These are phyloP conservation scores for Pseudonitzschia multistriata DNA, from an alignment of 108 stramenopile genomes.

Conservation along the genomic window DNA sequence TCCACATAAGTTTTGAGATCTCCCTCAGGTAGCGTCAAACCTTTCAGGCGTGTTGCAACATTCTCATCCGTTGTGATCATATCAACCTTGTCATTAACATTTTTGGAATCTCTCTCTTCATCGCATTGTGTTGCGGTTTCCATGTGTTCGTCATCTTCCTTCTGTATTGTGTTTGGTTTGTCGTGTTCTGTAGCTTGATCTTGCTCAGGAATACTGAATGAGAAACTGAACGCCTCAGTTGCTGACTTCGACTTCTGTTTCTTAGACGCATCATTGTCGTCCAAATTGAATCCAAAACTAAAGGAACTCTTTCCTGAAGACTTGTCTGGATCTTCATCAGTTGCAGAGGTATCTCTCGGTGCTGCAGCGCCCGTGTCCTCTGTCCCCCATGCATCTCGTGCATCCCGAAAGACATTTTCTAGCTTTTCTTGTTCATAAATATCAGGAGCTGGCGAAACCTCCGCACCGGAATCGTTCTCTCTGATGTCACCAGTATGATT, in stretches of 20 bases:
- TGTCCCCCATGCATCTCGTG: slow-evolving; percentile 42
- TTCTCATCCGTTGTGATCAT: not conserved
- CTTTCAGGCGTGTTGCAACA: slow-evolving; percentile 24
- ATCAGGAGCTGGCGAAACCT: slow-evolving; percentile 4
- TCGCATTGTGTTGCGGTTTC: not conserved
- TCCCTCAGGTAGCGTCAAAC: slow-evolving; percentile 41
- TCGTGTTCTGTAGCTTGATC: not conserved
- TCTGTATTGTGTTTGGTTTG: not conserved
- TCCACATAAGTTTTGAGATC: slow-evolving; percentile 48
- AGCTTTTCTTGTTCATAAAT: slow-evolving; percentile 73
- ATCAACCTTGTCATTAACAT: slow-evolving; percentile 1
- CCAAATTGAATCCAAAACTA: slow-evolving; percentile 56
- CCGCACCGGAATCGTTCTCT: not conserved
- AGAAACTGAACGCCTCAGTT: slow-evolving; percentile 13
- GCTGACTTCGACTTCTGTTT: not conserved
- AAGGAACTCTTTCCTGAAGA: slow-evolving; percentile 27
- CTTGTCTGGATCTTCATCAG: not conserved
- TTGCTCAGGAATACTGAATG: slow-evolving; percentile 8
- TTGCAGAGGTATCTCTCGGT: not conserved
- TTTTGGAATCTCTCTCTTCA: not conserved
- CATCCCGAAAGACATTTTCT: slow-evolving; percentile 72
- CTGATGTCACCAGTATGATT: not conserved
- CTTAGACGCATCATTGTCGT: not conserved
- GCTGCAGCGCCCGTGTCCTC: slow-evolving; percentile 3
- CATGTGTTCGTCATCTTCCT: slow-evolving; percentile 1